A percentile compares a stretch with the other conserved stretches of the same genome.
These are phyloP conservation scores for Aspergillus carlsbadensis DNA, from an alignment of 495 filamentous ascomycete species.

Conservation along the genomic window DNA sequence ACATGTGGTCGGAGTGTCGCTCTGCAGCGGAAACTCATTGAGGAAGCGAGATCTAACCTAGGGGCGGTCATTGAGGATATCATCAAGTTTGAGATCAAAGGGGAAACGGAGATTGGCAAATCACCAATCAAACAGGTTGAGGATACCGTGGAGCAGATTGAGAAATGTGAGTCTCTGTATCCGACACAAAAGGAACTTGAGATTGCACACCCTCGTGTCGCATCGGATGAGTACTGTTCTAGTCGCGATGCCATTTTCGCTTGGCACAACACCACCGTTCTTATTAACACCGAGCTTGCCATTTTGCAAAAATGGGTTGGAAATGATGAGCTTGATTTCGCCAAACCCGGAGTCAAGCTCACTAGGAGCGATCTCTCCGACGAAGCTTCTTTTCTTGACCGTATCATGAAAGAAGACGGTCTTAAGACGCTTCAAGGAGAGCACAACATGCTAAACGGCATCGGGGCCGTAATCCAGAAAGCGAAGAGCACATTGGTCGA, in stretches of 20 bases:
- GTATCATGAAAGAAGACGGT: constrained; percentile 97
- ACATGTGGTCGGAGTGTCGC: constrained; percentile 79
- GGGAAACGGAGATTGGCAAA: constrained; percentile 88
- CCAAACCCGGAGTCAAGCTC: constrained; percentile 50
- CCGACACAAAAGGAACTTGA: constrained; percentile 75
- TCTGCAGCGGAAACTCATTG: constrained; percentile 78
- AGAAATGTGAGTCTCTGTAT: constrained; percentile 80
- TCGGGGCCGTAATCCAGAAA: constrained; percentile 83
- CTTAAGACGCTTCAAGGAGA: constrained; percentile 83
- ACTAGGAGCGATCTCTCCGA: constrained; percentile 69
- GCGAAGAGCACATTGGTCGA: constrained; percentile 88
- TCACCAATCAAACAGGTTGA: constrained; percentile 81
- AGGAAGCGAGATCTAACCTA: constrained; percentile 69
- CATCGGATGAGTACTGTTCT: constrained; percentile 70
- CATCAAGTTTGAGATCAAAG: constrained; percentile 89
- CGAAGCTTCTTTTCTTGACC: constrained; percentile 88
- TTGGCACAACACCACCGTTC: constrained; percentile 97
- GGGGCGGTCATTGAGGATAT: constrained; percentile 79
- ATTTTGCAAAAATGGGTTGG: constrained; percentile 95
- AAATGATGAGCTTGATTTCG: constrained; percentile 91
- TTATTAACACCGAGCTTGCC: constrained; percentile 91
- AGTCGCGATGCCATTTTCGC: constrained; percentile 85
- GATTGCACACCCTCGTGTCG: constrained; percentile 65
- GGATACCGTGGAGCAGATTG: constrained; percentile 84
- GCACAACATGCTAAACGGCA: constrained; percentile 78